phyloP scores from a whole-genome alignment of 116 monocot species.

The Dioscorea cayenensis region DNA sequence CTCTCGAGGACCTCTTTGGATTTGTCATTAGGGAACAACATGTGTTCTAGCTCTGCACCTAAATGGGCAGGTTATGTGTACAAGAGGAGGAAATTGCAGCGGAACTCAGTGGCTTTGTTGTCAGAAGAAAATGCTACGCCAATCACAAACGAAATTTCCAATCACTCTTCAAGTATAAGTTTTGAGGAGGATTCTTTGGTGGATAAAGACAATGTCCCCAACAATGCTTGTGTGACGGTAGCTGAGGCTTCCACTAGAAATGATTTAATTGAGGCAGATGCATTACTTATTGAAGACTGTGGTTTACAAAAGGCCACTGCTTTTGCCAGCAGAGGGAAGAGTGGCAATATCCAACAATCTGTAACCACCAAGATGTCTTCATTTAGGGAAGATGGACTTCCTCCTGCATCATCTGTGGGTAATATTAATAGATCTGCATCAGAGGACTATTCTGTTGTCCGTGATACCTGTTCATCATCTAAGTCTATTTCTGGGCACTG shows the following conservation, averaged over 20 bases:
- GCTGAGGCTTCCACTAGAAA: too few relatives aligned
- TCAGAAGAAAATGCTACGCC: constrained; percentile 10
- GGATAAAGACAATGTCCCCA: not conserved
- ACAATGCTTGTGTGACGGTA: not conserved
- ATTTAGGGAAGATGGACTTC: not conserved
- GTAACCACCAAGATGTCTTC: not conserved
- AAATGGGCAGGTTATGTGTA: constrained; percentile 17
- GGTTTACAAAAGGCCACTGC: not conserved
- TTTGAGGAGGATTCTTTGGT: not conserved
- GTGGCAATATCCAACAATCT: not conserved
- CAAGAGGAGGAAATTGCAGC: constrained; percentile 36
- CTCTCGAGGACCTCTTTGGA: constrained; percentile 13
- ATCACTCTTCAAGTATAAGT: not conserved
- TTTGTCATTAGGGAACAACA: constrained; percentile 8
- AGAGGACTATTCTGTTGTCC: not conserved
- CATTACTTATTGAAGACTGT: not conserved
- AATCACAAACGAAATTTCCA: constrained; percentile 1
- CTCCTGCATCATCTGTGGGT: not conserved
- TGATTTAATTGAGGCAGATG: not conserved
- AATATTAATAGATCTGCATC: constrained; percentile 2
- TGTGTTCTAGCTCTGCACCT: constrained; percentile 13
- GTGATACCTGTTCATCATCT: constrained; percentile 31
- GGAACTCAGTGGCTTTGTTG: constrained; percentile 13
- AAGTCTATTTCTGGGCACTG: constrained; percentile 9
- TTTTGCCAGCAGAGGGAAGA: not conserved